A percentile compares a stretch with the other conserved stretches of the same genome.
Evolutionary conservation across 805 yeast species (phyloP).

Genomic region (Kuraishia ogatae): DNA sequence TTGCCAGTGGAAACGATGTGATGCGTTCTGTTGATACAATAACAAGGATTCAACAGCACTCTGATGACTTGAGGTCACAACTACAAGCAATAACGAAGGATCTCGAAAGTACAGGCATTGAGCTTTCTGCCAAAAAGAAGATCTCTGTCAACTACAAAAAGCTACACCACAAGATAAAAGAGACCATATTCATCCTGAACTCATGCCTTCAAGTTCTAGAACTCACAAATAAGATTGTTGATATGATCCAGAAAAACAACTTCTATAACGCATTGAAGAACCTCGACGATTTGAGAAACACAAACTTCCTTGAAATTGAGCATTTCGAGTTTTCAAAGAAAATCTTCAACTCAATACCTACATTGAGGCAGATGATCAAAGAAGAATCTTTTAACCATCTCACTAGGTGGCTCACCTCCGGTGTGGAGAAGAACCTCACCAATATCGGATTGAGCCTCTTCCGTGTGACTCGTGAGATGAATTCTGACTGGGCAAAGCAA

Average conservation of each 20-base stretch:
- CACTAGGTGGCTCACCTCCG: conserved; percentile 53
- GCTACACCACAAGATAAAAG: conserved; percentile 57
- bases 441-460: conserved; percentile 50
- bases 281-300: conserved; percentile 62
- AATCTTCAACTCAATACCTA: conserved; percentile 70
- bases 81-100: conserved; percentile 47
- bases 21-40: conserved; percentile 55
- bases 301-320: conserved; percentile 55
- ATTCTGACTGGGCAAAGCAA: conserved; percentile 48
- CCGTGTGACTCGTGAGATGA: conserved; percentile 45
- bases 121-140: conserved; percentile 55
- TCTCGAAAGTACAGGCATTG: conserved; percentile 56
- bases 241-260: conserved; percentile 62
- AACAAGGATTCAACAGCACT: conserved; percentile 46
- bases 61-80: conserved; percentile 48
- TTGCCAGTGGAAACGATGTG: conserved; percentile 48
- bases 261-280: conserved; percentile 83
- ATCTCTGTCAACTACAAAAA: conserved; percentile 51
- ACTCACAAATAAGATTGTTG: conserved; percentile 78
- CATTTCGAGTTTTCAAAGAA: conserved; percentile 68
- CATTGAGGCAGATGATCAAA: conserved; percentile 60
- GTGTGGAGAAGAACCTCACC: conserved; percentile 51
- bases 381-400: conserved; percentile 64
- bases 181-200: conserved; percentile 60
- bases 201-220: conserved; percentile 77